phyloP scores from a whole-genome alignment of 768 basidiomycete genomes.

The Calvatia gigantea region DNA sequence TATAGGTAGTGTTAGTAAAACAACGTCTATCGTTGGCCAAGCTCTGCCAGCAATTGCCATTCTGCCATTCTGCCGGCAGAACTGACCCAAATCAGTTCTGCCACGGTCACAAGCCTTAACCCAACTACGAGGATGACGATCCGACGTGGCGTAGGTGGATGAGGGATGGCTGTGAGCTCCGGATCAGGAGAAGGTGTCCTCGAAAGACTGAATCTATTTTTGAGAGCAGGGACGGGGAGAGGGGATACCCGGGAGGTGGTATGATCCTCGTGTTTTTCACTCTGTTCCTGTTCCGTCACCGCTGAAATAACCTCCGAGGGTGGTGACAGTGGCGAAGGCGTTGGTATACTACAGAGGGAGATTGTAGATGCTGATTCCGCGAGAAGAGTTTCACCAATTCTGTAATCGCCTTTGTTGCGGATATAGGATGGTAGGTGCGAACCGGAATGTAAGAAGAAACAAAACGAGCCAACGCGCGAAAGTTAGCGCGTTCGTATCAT shows the following conservation, averaged over 20 bases:
- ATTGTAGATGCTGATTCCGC: conserved; percentile 54
- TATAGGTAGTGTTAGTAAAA: too few species aligned
- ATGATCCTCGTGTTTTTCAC: conserved; percentile 13
- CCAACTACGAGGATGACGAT: conserved; percentile 55
- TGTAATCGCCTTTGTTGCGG: conserved; percentile 61
- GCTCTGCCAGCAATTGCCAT: too few species aligned
- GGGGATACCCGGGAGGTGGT: conserved; percentile 15
- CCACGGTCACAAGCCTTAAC: too few species aligned
- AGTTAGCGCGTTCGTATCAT: not conserved
- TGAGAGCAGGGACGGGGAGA: conserved; percentile 36
- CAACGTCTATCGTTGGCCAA: too few species aligned
- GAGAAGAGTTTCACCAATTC: conserved; percentile 55
- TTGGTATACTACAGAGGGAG: conserved; percentile 32
- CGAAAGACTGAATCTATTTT: conserved; percentile 43
- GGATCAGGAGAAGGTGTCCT: conserved; percentile 52
- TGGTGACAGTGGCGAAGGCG: conserved; percentile 20
- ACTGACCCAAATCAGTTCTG: too few species aligned
- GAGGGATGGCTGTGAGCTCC: conserved; percentile 34
- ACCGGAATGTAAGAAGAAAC: too few species aligned
- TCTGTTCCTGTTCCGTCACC: too few species aligned
- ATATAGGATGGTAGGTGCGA: too few species aligned
- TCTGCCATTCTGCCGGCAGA: too few species aligned
- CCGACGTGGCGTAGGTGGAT: conserved; percentile 46
- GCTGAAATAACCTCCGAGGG: conserved; percentile 15
- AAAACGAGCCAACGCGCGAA: too few species aligned